Conservation (phyloP, 176 grass and related monocot genomes). For the Alopecurus myosuroides region DNA sequence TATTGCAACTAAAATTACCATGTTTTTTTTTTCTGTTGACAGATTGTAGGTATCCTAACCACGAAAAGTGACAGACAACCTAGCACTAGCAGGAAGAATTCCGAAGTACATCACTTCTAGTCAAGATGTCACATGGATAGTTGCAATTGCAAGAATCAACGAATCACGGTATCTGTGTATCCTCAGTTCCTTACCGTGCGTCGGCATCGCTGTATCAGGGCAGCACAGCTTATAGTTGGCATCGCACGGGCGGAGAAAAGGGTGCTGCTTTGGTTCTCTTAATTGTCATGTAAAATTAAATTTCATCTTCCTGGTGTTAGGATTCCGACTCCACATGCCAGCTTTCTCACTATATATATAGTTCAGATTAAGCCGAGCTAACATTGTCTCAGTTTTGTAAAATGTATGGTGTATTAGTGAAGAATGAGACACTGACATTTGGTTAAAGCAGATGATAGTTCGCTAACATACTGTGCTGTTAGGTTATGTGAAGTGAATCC, state of each 20-base stretch:
- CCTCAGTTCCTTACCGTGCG: background rate
- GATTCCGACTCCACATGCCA: background rate
- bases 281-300: background rate
- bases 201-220: background rate
- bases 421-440: constrained; percentile 7
- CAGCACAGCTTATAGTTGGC: background rate
- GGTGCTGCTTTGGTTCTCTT: background rate
- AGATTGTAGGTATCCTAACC: constrained; percentile 9
- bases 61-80: background rate
- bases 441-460: background rate
- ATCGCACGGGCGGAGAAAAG: background rate
- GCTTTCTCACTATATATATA: background rate
- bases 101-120: background rate
- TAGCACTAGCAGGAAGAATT: background rate
- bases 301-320: background rate
- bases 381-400: constrained; percentile 5
- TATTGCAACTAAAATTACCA: background rate
- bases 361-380: constrained; percentile 7
- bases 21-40: background rate
- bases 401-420: background rate
- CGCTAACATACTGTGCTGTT: background rate
- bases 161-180: background rate
- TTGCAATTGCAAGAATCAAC: background rate
- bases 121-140: background rate
- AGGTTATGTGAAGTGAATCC: background rate